Evolutionary conservation across 2,329 filamentous ascomycete species (phyloP).

Genomic region (Beauveria sp.): DNA sequence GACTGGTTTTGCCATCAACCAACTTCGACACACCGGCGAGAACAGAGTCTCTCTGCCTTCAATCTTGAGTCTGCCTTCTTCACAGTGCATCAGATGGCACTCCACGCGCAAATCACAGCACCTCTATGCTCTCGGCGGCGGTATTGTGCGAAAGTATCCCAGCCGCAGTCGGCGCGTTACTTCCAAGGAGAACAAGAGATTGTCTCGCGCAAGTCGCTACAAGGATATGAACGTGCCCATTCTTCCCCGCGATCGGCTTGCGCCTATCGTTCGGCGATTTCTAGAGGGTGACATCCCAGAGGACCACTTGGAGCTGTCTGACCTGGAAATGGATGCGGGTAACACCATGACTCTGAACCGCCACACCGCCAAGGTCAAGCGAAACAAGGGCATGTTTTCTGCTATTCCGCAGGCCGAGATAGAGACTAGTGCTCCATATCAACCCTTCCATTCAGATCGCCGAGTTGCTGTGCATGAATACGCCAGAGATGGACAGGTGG

Average conservation of each 20-base stretch:
- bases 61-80: conserved; percentile 44
- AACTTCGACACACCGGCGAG: conserved; percentile 66
- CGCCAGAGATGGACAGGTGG: conserved; percentile 26
- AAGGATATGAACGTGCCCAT: conserved; percentile 60
- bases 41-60: conserved; percentile 64
- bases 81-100: conserved; percentile 58
- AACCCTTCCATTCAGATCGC: conserved; percentile 89
- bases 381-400: conserved; percentile 46
- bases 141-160: conserved; percentile 58
- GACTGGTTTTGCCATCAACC: conserved; percentile 61
- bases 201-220: conserved; percentile 49
- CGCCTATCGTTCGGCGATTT: conserved; percentile 47
- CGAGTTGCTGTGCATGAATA: conserved; percentile 74
- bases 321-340: conserved; percentile 45
- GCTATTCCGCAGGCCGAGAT: conserved; percentile 76
- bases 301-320: conserved; percentile 46
- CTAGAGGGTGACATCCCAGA: conserved; percentile 44
- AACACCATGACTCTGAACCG: conserved; percentile 46
- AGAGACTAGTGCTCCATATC: conserved; percentile 90
- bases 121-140: conserved; percentile 58
- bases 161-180: conserved; percentile 48
- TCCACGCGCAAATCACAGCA: conserved; percentile 53
- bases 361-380: conserved; percentile 26
- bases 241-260: conserved; percentile 52
- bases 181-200: conserved; percentile 44